These are phyloP conservation scores for Trifolium pratense DNA, from an alignment of 306 rosid genomes.

Conservation along the genomic window DNA sequence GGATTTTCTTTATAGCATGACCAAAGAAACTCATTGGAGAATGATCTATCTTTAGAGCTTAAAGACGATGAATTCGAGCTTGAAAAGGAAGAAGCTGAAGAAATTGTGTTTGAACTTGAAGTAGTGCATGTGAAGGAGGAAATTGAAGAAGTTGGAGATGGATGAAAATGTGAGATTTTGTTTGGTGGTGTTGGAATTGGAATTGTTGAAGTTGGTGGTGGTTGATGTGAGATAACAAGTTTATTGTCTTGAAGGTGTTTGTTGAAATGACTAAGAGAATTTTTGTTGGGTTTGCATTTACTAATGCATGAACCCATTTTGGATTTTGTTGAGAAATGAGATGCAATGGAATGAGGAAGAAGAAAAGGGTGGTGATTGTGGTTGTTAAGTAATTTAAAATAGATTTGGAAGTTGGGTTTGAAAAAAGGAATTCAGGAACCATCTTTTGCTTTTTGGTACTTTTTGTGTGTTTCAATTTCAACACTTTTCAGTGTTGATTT, in stretches of 20 bases:
- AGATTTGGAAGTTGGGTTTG: conserved; percentile 40
- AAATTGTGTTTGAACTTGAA: conserved; percentile 46
- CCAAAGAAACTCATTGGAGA: conserved; percentile 71
- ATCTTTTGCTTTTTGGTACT: conserved; percentile 49
- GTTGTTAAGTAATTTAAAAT: conserved; percentile 15
- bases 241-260: conserved; percentile 49
- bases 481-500: conserved; percentile 48
- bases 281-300: conserved; percentile 72
- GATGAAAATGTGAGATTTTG: conserved; percentile 62
- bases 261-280: conserved; percentile 10
- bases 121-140: conserved; percentile 59
- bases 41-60: conserved; percentile 60
- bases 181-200: conserved; percentile 42
- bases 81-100: conserved; percentile 50
- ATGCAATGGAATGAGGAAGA: background rate
- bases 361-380: background rate
- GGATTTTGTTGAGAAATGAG: conserved; percentile 12
- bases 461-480: conserved; percentile 15
- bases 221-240: conserved; percentile 55
- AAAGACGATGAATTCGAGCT: conserved; percentile 3
- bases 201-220: conserved; percentile 44
- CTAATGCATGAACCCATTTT: conserved; percentile 94
- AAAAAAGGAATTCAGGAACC: conserved; percentile 39
- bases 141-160: conserved; percentile 63
- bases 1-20: conserved; percentile 77